phyloP scores from a whole-genome alignment of 371 early-diverging fungal species.

The Rhizomucor pusillus region DNA sequence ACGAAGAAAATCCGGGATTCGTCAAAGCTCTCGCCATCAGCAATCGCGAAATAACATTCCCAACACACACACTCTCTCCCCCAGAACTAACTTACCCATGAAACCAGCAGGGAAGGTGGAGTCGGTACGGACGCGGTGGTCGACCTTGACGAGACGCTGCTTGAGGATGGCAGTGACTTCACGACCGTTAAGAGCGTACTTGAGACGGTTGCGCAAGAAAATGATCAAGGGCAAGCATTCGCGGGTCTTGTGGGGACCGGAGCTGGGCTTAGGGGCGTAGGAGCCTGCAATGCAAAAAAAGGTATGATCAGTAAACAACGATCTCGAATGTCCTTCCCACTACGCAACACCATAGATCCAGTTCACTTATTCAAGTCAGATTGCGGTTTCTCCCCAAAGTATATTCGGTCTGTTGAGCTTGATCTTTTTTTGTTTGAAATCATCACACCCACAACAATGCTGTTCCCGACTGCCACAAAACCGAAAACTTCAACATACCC shows the following conservation, averaged over 20 bases:
- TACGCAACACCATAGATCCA: too few species aligned
- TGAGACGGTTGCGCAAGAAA: constrained; percentile 98
- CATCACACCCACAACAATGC: constrained; percentile 8
- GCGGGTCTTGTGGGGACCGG: constrained; percentile 99
- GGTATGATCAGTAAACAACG: too few species aligned
- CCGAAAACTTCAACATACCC: constrained; percentile 21
- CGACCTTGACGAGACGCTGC: constrained; percentile 99
- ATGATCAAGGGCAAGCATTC: constrained; percentile 99
- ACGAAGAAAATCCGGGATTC: not conserved
- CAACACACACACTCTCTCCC: not conserved
- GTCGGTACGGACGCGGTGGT: constrained; percentile 99
- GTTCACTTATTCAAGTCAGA: too few species aligned
- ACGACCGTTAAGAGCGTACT: constrained; percentile 97
- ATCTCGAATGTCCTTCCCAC: too few species aligned
- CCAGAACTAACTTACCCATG: constrained; percentile 70
- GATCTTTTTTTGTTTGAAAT: constrained; percentile 15
- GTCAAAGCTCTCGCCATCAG: not conserved
- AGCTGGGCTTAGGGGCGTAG: constrained; percentile 96
- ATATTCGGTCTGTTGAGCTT: constrained; percentile 27
- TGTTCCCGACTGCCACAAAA: not conserved
- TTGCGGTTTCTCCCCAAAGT: too few species aligned
- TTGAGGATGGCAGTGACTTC: constrained; percentile 97
- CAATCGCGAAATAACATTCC: not conserved
- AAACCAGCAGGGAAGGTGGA: constrained; percentile 98
- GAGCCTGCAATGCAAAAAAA: constrained; percentile 23